phyloP scores from a whole-genome alignment of 768 basidiomycete species.

The Nidularia pulvinata region DNA sequence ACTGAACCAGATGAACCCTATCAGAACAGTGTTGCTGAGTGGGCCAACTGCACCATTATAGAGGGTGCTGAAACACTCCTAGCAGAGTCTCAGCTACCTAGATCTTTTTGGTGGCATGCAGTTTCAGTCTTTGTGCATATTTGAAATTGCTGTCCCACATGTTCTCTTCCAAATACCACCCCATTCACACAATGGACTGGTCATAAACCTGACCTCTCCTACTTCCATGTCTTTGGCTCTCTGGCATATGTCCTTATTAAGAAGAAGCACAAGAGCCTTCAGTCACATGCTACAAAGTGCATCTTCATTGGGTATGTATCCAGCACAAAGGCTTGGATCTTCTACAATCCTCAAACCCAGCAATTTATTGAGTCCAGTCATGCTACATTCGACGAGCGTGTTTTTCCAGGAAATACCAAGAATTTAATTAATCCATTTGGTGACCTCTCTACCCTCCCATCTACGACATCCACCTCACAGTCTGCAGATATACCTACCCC shows the following conservation, averaged over 20 bases:
- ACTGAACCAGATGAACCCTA: neutral
- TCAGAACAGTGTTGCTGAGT: neutral
- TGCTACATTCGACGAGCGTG: conserved; percentile 24
- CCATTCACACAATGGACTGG: neutral
- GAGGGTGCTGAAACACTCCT: neutral
- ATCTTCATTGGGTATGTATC: conserved; percentile 25
- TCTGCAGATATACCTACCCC: neutral
- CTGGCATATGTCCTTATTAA: conserved; percentile 27
- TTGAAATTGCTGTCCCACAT: neutral
- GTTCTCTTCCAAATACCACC: neutral
- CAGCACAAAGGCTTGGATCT: conserved; percentile 17
- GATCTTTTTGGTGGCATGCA: neutral
- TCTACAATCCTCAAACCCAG: conserved; percentile 17
- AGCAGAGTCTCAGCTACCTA: neutral
- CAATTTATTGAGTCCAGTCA: conserved; percentile 14
- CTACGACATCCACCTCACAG: neutral
- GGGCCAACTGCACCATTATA: neutral
- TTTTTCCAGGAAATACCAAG: conserved; percentile 16
- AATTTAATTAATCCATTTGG: neutral
- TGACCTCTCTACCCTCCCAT: neutral
- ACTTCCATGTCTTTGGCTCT: conserved; percentile 30
- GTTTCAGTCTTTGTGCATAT: neutral
- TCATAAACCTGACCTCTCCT: neutral
- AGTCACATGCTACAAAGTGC: conserved; percentile 15
- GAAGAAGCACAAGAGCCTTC: conserved; percentile 18